These are phyloP conservation scores for Withania somnifera DNA, from an alignment of 305 asterid genomes.

Conservation along the genomic window DNA sequence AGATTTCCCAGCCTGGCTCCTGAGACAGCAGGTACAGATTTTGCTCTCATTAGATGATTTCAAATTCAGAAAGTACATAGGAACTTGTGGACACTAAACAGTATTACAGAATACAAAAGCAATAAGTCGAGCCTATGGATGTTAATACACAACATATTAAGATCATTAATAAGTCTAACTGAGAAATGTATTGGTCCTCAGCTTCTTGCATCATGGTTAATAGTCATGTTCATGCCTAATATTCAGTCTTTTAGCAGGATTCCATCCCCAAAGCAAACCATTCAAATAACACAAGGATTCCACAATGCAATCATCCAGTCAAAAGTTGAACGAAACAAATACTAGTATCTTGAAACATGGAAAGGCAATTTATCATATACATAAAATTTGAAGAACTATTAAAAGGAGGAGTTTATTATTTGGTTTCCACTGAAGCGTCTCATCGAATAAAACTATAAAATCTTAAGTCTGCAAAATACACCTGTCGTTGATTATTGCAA, in stretches of 20 bases:
- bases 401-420: not conserved
- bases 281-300: not conserved
- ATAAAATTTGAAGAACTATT: not conserved
- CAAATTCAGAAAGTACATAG: not conserved
- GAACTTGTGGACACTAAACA: not conserved
- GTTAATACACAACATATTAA: not conserved
- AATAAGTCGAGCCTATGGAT: not conserved
- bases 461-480: not conserved
- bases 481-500: not conserved
- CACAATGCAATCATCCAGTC: not conserved
- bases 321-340: not conserved
- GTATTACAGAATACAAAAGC: not conserved
- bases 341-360: not conserved
- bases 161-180: not conserved
- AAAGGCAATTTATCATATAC: not conserved
- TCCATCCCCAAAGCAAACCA: not conserved
- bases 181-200: not conserved
- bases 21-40: conserved; percentile 17
- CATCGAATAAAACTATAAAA: not conserved
- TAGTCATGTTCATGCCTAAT: not conserved
- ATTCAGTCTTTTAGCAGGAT: too few species aligned
- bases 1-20: conserved; percentile 80
- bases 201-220: not conserved
- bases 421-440: not conserved
- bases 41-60: not conserved